Base-by-base conservation (phyloP, 2,329 filamentous ascomycete genomes). In the Botrytis fragariae region DNA sequence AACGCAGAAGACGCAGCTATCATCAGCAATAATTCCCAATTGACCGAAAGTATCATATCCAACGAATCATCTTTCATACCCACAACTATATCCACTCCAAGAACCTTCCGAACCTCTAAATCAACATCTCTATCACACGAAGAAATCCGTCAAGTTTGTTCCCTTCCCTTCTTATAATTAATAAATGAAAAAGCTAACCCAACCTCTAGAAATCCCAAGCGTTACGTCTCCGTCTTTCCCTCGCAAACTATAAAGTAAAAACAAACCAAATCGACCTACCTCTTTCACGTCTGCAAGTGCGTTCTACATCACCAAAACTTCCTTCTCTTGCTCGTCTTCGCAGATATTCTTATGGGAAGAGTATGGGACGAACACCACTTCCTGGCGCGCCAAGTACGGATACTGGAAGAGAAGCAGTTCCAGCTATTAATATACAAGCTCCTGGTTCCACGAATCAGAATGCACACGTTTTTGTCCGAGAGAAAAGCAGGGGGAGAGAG, bases 191-290 rank as follows among this genome's bases (percentile, higher is more conserved):
- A 48, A 59, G 7, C n/a, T 42, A 51, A 48, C 32, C 5, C 16
- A 3, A 37, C n/a, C 20, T 32, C 6, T 48, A 92, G 87, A 87
- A 88, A 82, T 90, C 90, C 32, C 88, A 92, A 79, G 87, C 89
- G 67, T 84, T 94, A 62, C 87, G 87, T 69, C 86, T 93, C 16
- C 87, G 92, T n/a, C 87, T 95, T 25, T 86, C 88, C 42, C 87
- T 94, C 32, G 92, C 91, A 22, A 88, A 87, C 79, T 94, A 94
- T 85, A 94, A 94, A 82, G 85, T 95, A 76, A 87, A 87, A 73
- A 94, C 92, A 2, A 90, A 92, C 74, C 92, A 95, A 82, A 87
- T 89, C 71, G 84, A 87, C 73, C 85, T 92, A 42, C 90, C 91
- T 1, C 86, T 93, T 74, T 85, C 89, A 72, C 83, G 88, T 63